Base-by-base conservation (phyloP, 345 rosid genomes). In the Boechera divaricarpa region DNA sequence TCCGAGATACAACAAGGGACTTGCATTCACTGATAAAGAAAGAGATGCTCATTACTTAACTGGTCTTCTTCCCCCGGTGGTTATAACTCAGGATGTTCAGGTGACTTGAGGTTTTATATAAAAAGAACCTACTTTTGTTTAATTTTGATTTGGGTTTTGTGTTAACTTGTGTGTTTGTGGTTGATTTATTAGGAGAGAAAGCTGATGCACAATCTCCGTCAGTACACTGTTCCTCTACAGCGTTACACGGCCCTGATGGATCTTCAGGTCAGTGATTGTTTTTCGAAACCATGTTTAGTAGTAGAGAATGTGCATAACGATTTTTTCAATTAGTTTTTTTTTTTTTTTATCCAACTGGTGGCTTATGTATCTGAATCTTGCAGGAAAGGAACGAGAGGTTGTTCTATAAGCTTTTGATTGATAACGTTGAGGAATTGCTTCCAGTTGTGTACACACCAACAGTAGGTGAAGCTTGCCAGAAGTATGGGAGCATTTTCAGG, bases 381-480 rank as follows among this genome's bases (percentile, higher is more conserved):
- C 93, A 93, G 99, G 98, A 95, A 85, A 89, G 94, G 79, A 95
- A 95, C 73, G 96, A 91, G 81, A 89, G 90, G 82, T 77, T 92
- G 52, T 95, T 95, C 79, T 95, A 92, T 80, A 95, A 92, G 90
- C 96, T 95, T 65, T 83, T 95, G 79, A 80, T 95, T 10, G 99
- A 92, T 76, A 88, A 95, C 58, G 99, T 95, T 13, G 96, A 95
- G 86, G 99, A 95, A 76, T 83, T 95, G 36, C 91, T 95, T 24
- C 99, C 98, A 2, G 87, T 95, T 67, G 99, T 95, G 68, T 95
- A 95, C 85, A 95, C 99, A 60, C 99, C 98, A 32, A 95, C 98
- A 5, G 99, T 95, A 63, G 99, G 97, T 8, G 99, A 95, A 82
- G 99, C 98, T 82, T 95, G 99, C 81, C 98, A 95, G 85, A 95